Conservation (phyloP, 139 green algal genomes). For the Tetradesmus obliquus region DNA sequence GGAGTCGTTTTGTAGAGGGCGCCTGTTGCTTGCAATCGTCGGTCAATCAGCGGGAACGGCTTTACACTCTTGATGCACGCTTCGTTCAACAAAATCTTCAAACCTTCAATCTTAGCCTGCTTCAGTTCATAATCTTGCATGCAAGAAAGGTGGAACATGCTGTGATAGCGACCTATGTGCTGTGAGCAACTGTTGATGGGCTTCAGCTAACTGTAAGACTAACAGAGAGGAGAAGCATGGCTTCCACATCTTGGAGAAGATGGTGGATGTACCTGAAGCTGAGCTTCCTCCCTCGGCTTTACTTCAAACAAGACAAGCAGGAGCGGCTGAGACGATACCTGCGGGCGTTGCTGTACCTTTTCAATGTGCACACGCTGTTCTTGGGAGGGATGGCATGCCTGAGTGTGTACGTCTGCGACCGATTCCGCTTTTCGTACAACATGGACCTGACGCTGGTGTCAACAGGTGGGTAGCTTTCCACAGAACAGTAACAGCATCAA, state of each 20-base stretch:
- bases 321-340: conserved; percentile 9
- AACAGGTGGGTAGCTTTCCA: conserved; percentile 1
- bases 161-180: not conserved
- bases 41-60: not conserved
- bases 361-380: conserved; percentile 57
- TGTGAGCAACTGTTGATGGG: not conserved
- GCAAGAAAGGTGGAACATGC: not conserved
- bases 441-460: conserved; percentile 41
- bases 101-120: not conserved
- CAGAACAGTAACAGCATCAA: not conserved
- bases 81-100: too few relatives aligned
- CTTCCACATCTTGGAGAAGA: not conserved
- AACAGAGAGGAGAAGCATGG: not conserved
- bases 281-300: not conserved
- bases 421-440: conserved; percentile 37
- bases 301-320: not conserved
- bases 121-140: not conserved
- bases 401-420: conserved; percentile 24
- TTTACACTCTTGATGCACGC: too few relatives aligned
- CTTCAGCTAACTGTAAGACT: not conserved
- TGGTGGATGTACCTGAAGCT: conserved; percentile 1
- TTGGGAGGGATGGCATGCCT: conserved; percentile 35
- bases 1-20: not conserved
- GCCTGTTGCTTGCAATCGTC: not conserved
- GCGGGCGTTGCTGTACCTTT: conserved; percentile 30